Base-by-base conservation (phyloP, 257 asterid genomes). In the Solanum sparsipilum region DNA sequence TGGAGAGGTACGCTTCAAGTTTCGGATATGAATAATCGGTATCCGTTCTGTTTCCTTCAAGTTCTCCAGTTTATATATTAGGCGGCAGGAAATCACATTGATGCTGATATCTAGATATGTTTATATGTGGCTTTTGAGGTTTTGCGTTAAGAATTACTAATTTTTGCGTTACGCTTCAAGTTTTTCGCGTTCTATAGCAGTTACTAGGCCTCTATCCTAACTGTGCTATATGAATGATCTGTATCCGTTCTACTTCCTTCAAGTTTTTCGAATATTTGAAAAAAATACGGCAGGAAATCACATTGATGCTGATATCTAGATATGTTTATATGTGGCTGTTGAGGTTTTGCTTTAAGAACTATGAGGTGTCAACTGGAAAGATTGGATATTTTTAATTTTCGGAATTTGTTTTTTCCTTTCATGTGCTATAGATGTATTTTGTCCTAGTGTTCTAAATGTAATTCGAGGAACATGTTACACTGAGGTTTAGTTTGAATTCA, bases 1-100 rank as follows among this genome's bases (percentile, higher is more conserved):
- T 25, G 98, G 82, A 74, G 82, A 74, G 82, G 52, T 39, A 71
- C 4, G 41, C n/a, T 32, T 31, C 18, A 32, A 71, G 78, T 23
- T 60, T 23, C 70, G 70, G 70, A 60, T 16, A 72, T 36, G 44
- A 34, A 34, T 34, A 18, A 34, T 34, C 27, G 34, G 44, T 72
- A 72, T 34, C 11, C 13, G 27, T 74, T 74, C 9, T 25, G 48
- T 9, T 16, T 71, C 41, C 41, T 71, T 76, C 35, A 38, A 38
- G 34, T 39, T 78, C 35, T 39, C 63, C n/a, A 39, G 35, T 31
- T 78, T 78, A 39, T 39, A 7, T 78, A 78, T 7, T 78, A 39
- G 23, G 35, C 15, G 7, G 23, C 25, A 13, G 84, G 84, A 13
- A 78, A 78, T 78, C 36, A 9, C 23, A 15, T 78, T 16, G 63